Evolutionary conservation across 75 land plant genomes (phyloP).

Genomic region (Pinus taeda): DNA sequence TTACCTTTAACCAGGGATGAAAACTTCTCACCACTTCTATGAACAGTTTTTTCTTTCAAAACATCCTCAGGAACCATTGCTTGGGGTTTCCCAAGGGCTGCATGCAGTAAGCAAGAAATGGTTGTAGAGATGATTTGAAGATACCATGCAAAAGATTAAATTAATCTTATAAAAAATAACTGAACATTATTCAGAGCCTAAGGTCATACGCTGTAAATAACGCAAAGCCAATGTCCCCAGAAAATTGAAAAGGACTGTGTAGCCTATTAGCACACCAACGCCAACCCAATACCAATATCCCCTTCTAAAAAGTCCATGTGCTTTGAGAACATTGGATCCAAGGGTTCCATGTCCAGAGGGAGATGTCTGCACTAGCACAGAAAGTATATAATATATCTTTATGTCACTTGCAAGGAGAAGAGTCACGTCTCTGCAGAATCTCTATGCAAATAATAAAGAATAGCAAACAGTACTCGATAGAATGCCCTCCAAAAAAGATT

Average conservation of each 20-base stretch:
- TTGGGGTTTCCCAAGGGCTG: conserved; percentile 11
- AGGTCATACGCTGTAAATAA: conserved; percentile 33
- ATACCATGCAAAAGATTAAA: background rate
- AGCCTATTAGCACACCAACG: conserved; percentile 24
- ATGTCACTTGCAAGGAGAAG: too few species aligned
- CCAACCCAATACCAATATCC: conserved; percentile 46
- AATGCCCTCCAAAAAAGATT: too few species aligned
- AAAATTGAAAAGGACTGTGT: conserved; percentile 20
- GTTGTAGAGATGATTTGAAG: background rate
- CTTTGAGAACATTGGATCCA: conserved; percentile 41
- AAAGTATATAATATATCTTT: too few species aligned
- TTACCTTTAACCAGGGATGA: background rate
- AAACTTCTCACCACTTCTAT: background rate
- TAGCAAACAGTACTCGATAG: background rate
- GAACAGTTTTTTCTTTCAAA: background rate
- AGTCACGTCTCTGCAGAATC: background rate
- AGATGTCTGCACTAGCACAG: background rate
- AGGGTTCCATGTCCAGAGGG: conserved; percentile 17
- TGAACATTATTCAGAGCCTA: background rate
- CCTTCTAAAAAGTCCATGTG: conserved; percentile 50
- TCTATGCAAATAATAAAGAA: background rate
- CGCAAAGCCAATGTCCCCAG: conserved; percentile 25
- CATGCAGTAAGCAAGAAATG: background rate
- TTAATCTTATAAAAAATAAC: background rate
- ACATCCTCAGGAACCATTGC: background rate